Evolutionary conservation across 495 filamentous ascomycete genomes (phyloP).

Genomic region (Tuber umbilicatum): DNA sequence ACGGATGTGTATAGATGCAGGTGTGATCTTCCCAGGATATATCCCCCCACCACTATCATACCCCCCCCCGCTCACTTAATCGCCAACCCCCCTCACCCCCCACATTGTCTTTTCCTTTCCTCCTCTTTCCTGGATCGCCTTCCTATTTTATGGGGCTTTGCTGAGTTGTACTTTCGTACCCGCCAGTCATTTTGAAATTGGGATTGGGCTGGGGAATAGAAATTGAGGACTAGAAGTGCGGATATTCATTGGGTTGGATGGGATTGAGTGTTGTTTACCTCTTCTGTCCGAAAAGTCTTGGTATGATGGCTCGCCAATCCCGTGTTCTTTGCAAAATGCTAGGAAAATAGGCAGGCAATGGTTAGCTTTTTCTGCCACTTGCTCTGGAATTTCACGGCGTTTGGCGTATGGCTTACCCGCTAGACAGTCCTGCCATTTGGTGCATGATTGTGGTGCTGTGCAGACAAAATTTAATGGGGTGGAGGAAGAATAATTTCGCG

Average conservation of each 20-base stretch:
- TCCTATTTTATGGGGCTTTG: background rate
- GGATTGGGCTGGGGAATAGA: background rate
- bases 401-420: background rate
- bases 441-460: background rate
- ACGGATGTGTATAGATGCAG: background rate
- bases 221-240: background rate
- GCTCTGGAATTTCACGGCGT: background rate
- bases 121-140: background rate
- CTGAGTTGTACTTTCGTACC: background rate
- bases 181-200: background rate
- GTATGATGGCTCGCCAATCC: background rate
- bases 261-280: background rate
- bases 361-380: background rate
- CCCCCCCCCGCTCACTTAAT: background rate
- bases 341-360: background rate
- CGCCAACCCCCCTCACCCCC: background rate
- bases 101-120: background rate
- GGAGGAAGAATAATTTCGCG: background rate
- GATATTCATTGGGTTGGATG: background rate
- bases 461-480: too few relatives aligned
- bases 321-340: background rate
- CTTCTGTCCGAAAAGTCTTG: background rate
- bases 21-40: background rate
- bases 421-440: background rate
- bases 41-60: background rate